Evolutionary conservation across 2,329 filamentous ascomycete genomes (phyloP), one percentile per base, ranked within the genome.

Genomic region (Colletotrichum graminicola): DNA sequence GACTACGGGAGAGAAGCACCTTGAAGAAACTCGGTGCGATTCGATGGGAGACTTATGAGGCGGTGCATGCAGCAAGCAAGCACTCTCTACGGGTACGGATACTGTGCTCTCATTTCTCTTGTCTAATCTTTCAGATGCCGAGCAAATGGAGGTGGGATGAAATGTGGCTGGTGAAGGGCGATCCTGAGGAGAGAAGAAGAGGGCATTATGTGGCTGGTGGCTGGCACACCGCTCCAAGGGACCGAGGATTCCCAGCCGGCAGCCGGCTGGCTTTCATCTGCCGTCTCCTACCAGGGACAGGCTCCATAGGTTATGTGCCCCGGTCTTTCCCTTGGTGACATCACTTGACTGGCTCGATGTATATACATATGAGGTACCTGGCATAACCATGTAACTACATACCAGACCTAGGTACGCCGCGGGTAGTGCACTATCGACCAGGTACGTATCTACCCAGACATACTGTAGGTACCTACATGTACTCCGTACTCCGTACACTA

Each of bases 21-120:
- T 61, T 70, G 63, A 62, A 67, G 67, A 70, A 66, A 16, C 1
- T 39, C 29, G 62, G 62, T 36, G 54, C 32, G 49, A 29, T 61
- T 45, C 39, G 59, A 32, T 29, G 26, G 57, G 41, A 21, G 57
- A 61, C 21, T n/a, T 49, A 26, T 49, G 62, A 47, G 62, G 62
- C 62, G 61, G 51, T 64, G 62, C 51, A 39, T 36, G 56, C 36
- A 41, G 41, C 29, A 49, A 29, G 29, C 29, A 29, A 29, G 29
- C 29, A n/a, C n/a, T n/a, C n/a, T n/a, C n/a, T n/a, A n/a, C n/a
- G n/a, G n/a, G n/a, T n/a, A n/a, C n/a, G n/a, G n/a, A n/a, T n/a
- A n/a, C n/a, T n/a, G n/a, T n/a, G n/a, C 36, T 63, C 47, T 14
- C 23, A 14, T 12, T 26, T 29, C 49, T 29, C 49, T 18, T 7